phyloP scores from a whole-genome alignment of 1,139 yeast genomes.

The Ashbya aceris region DNA sequence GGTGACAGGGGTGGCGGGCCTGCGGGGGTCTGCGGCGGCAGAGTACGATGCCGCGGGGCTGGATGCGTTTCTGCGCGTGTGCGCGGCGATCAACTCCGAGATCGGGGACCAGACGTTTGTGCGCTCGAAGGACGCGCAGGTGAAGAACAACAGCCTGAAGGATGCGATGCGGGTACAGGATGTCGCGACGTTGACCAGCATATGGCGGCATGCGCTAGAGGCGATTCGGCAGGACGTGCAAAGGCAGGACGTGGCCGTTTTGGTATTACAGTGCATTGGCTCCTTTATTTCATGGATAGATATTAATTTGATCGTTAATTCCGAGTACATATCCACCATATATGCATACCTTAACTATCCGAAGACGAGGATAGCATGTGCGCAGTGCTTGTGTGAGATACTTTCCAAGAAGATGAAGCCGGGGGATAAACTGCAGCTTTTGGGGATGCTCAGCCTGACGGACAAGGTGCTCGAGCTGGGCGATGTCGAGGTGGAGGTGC shows the following conservation, averaged over 20 bases:
- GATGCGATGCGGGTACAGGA: conserved; percentile 75
- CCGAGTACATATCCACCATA: conserved; percentile 53
- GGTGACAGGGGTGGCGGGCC: conserved; percentile 15
- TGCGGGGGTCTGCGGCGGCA: conserved; percentile 14
- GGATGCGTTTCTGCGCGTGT: conserved; percentile 69
- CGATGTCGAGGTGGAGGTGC: conserved; percentile 47
- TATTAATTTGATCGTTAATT: conserved; percentile 63
- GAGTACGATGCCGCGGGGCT: conserved; percentile 37
- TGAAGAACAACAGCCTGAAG: conserved; percentile 63
- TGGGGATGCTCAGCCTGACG: conserved; percentile 60
- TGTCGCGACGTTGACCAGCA: conserved; percentile 53
- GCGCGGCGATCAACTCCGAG: conserved; percentile 74
- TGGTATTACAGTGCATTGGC: conserved; percentile 45
- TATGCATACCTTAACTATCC: conserved; percentile 51
- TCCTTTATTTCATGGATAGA: conserved; percentile 94
- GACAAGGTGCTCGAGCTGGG: conserved; percentile 30
- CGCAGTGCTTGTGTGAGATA: conserved; percentile 70
- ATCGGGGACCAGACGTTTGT: conserved; percentile 85
- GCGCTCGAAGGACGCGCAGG: conserved; percentile 52
- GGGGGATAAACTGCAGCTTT: conserved; percentile 68
- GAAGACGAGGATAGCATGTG: conserved; percentile 48
- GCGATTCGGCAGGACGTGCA: conserved; percentile 16
- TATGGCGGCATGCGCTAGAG: conserved; percentile 59
- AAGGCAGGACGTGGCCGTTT: conserved; percentile 17
- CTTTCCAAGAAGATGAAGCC: conserved; percentile 89